Conservation (phyloP, 352 stramenopile genomes). For the Globisporangium apiculatum region DNA sequence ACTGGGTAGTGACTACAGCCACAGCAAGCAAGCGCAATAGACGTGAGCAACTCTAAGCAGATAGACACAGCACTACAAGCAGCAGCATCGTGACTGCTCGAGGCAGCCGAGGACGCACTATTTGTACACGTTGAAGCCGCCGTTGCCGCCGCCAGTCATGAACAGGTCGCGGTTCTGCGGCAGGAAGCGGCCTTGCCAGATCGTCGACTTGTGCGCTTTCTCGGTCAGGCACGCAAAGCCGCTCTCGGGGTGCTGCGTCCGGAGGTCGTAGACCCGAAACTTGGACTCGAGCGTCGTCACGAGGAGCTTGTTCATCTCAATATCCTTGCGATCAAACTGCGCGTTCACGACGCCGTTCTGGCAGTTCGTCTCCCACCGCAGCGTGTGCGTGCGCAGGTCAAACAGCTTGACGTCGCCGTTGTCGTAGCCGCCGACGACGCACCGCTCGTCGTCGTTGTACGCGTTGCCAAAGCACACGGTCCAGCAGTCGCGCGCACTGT, state of each 20-base stretch:
- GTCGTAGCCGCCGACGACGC: conserved; percentile 92
- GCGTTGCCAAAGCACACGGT: conserved; percentile 94
- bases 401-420: conserved; percentile 98
- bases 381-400: conserved; percentile 89
- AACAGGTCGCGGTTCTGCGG: conserved; percentile 96
- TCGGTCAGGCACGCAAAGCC: conserved; percentile 91
- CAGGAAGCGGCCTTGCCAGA: conserved; percentile 93
- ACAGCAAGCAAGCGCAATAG: neutral
- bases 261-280: conserved; percentile 93
- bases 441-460: conserved; percentile 92
- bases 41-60: neutral
- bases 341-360: conserved; percentile 94
- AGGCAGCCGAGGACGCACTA: conserved; percentile 68
- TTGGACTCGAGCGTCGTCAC: conserved; percentile 95
- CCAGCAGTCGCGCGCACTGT: conserved; percentile 92
- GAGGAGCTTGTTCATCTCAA: conserved; percentile 97
- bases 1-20: conserved; percentile 64
- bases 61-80: neutral
- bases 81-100: too few relatives aligned
- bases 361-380: conserved; percentile 95
- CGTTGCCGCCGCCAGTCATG: conserved; percentile 94
- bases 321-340: conserved; percentile 95
- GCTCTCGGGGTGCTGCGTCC: conserved; percentile 88
- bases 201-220: conserved; percentile 92
- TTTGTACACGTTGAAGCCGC: conserved; percentile 96